Evolutionary conservation across 257 asterid species (phyloP).

Genomic region (Eustoma russellianum): DNA sequence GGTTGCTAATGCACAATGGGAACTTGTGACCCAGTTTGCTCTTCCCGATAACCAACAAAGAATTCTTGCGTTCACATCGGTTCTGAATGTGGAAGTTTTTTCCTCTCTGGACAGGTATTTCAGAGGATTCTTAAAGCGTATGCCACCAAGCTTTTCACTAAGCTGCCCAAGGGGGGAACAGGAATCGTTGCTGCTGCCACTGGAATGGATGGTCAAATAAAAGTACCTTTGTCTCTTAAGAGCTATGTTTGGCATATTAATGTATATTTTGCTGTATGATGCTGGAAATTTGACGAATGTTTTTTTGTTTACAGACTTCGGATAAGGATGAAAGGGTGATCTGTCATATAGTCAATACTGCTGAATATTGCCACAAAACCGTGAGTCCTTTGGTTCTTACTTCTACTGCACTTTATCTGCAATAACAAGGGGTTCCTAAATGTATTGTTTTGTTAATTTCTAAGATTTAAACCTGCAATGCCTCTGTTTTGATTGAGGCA

Average conservation of each 20-base stretch:
- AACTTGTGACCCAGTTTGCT: no score
- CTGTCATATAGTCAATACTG: slow-evolving; percentile 94
- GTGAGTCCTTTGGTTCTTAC: slow-evolving; percentile 31
- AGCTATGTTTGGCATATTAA: slow-evolving; percentile 2
- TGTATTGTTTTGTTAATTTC: no score
- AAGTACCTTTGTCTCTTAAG: slow-evolving; percentile 32
- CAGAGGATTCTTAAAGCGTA: slow-evolving; percentile 91
- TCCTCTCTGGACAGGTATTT: slow-evolving; percentile 22
- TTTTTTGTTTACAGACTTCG: slow-evolving; percentile 62
- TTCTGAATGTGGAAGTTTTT: background rate
- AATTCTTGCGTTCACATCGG: background rate
- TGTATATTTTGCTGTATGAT: background rate
- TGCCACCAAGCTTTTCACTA: slow-evolving; percentile 81
- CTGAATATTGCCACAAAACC: slow-evolving; percentile 98
- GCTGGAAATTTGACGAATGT: slow-evolving; percentile 9
- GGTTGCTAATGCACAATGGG: no score
- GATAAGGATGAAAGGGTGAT: slow-evolving; percentile 92
- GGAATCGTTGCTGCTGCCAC: slow-evolving; percentile 99
- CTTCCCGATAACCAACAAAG: no score
- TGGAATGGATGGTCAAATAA: slow-evolving; percentile 98
- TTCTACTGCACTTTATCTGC: no score
- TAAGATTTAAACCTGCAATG: no score
- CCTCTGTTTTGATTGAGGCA: no score
- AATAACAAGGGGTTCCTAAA: no score
- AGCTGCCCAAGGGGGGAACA: slow-evolving; percentile 94